These are phyloP conservation scores for Neurospora sp. DNA, from an alignment of 495 filamentous ascomycete species.

Conservation along the genomic window DNA sequence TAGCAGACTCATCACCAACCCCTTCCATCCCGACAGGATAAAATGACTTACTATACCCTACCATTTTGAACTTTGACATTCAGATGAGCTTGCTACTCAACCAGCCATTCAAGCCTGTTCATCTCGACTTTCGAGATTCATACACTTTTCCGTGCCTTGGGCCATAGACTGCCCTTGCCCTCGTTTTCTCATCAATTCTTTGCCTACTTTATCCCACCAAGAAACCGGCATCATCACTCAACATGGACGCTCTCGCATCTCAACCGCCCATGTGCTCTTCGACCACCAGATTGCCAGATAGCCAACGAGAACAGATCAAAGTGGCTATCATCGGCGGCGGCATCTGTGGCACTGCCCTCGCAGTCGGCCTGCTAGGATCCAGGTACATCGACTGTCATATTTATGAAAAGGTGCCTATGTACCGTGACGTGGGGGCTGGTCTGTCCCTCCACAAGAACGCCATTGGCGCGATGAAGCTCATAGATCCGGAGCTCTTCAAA, in stretches of 20 bases:
- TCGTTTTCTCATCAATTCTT: neutral
- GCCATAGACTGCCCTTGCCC: neutral
- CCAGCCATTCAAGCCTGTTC: neutral
- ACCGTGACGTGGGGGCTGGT: constrained; percentile 29
- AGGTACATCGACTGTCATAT: constrained; percentile 23
- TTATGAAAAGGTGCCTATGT: constrained; percentile 21
- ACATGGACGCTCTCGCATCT: neutral
- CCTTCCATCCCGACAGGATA: neutral
- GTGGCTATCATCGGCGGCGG: constrained; percentile 30
- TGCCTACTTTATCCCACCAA: neutral
- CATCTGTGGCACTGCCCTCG: constrained; percentile 27
- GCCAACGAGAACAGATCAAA: constrained; percentile 5
- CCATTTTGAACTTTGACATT: neutral
- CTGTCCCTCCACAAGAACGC: constrained; percentile 30
- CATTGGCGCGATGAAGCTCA: constrained; percentile 24
- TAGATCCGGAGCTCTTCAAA: constrained; percentile 22
- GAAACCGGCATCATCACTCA: neutral
- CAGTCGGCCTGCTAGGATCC: constrained; percentile 17
- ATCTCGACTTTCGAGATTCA: neutral
- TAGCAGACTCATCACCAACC: neutral
- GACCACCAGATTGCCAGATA: neutral
- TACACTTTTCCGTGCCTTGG: neutral
- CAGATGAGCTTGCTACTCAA: neutral
- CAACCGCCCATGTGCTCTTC: neutral
- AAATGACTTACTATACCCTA: neutral